phyloP scores from a whole-genome alignment of 768 basidiomycete genomes.

The Boletus sp. region DNA sequence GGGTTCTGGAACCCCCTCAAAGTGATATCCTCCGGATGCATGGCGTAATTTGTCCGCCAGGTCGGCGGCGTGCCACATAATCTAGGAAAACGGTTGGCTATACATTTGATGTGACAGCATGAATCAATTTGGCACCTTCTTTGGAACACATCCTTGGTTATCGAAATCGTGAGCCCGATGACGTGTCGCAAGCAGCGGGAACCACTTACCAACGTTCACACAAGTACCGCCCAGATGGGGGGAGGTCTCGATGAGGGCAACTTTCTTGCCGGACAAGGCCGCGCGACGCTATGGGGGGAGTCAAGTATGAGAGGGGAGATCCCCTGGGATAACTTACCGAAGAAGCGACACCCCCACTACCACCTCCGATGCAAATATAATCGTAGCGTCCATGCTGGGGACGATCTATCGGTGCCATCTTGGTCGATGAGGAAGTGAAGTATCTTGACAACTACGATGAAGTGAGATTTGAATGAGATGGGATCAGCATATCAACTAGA shows the following conservation, averaged over 20 bases:
- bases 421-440: constrained; percentile 38
- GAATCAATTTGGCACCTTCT: constrained; percentile 57
- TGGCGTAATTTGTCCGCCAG: constrained; percentile 79
- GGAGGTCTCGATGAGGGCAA: constrained; percentile 80
- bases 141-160: constrained; percentile 85
- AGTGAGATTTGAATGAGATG: neutral
- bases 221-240: constrained; percentile 88
- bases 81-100: constrained; percentile 40
- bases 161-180: constrained; percentile 2
- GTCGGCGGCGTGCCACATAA: constrained; percentile 98
- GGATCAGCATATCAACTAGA: neutral
- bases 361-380: constrained; percentile 86
- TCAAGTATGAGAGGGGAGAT: neutral
- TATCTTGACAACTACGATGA: constrained; percentile 44
- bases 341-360: constrained; percentile 88
- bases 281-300: constrained; percentile 70
- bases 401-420: constrained; percentile 71
- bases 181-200: neutral
- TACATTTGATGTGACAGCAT: neutral
- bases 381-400: constrained; percentile 71
- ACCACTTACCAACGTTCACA: constrained; percentile 86
- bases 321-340: constrained; percentile 52
- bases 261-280: constrained; percentile 87
- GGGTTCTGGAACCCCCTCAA: constrained; percentile 53
- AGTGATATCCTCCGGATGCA: constrained; percentile 70